Evolutionary conservation across 768 basidiomycete genomes (phyloP), one percentile per base, ranked within the genome.

Genomic region (Favolaschia claudopus): DNA sequence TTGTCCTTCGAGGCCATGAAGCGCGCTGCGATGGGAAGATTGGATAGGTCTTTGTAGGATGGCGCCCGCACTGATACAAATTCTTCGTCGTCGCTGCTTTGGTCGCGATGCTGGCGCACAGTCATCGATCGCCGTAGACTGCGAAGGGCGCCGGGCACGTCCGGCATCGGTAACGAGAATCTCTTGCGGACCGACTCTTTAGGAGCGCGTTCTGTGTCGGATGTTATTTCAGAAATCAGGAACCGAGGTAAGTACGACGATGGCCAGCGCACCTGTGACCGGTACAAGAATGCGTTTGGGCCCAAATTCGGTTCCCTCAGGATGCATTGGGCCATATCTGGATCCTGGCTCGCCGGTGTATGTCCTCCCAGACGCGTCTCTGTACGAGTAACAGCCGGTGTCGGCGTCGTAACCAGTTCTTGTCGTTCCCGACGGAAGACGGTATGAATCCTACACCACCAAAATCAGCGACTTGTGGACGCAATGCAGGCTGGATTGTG

Each of bases 351-450:
- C 57, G 29, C 83, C 83, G 1, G 10, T 62, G 76, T 77, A 76
- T 77, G 81, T 19, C 79, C 55, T 67, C 10, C 82, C 82, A 31
- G 69, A 71, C 3, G 55, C 55, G 64, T 77, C 78, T 27, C 74
- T 73, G 72, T 79, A 85, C 58, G 73, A 74, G 70, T 85, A 84
- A 47, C 70, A 72, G 31, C 77, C 75, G 14, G 73, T 73, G 68
- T 85, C 83, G 4, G 80, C 74, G 65, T 85, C 83, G 68, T 85
- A 85, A n/a, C 82, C 83, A 54, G 81, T 75, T 33, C 83, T 76
- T n/a, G 76, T 77, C 69, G 83, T 73, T 37, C 83, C 83, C 49
- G 79, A 79, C 1, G 83, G 83, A 48, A 85, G 78, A 60, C 83
- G 77, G 65, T 82, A 81, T n/a, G 76, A 75, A 56, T 85, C 83